Evolutionary conservation across 352 stramenopile species (phyloP).

Genomic region (Globisporangium echinulatum): DNA sequence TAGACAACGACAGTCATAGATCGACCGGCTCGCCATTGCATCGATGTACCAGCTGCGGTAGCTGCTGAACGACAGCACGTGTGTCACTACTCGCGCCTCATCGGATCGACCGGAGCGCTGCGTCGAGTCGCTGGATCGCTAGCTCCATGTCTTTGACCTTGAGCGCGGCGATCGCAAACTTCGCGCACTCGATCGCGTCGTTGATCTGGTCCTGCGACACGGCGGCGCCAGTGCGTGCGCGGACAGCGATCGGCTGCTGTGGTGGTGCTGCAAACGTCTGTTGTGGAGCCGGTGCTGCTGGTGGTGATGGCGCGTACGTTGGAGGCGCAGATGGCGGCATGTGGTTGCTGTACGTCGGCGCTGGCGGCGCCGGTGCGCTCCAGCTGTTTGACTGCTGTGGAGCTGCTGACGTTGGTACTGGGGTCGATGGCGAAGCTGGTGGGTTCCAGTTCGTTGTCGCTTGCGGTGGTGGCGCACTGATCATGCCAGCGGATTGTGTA

Average conservation of each 20-base stretch:
- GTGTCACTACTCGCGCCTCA: conserved; percentile 12
- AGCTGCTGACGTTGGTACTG: conserved; percentile 1
- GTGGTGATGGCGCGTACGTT: conserved; percentile 2
- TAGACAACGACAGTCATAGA: no score
- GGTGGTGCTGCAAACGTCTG: conserved; percentile 2
- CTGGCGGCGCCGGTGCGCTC: conserved; percentile 1
- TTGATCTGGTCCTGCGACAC: conserved; percentile 71
- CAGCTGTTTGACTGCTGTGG: conserved; percentile 1
- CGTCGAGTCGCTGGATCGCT: conserved; percentile 67
- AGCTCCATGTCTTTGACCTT: conserved; percentile 86
- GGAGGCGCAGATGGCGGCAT: conserved; percentile 1
- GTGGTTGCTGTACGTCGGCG: conserved; percentile 7
- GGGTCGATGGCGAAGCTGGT: neutral
- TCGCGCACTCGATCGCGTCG: conserved; percentile 77
- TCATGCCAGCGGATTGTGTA: conserved; percentile 32
- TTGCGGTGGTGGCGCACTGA: conserved; percentile 7
- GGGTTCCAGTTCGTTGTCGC: conserved; percentile 8
- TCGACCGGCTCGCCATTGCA: no score
- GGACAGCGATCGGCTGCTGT: conserved; percentile 7
- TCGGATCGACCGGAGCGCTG: conserved; percentile 62
- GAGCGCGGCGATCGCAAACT: conserved; percentile 75
- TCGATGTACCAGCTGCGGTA: no score
- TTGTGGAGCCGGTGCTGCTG: conserved; percentile 2
- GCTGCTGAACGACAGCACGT: no score
- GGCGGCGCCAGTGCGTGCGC: conserved; percentile 25